Conservation (phyloP, 768 basidiomycete species). For the Mycena floridula region DNA sequence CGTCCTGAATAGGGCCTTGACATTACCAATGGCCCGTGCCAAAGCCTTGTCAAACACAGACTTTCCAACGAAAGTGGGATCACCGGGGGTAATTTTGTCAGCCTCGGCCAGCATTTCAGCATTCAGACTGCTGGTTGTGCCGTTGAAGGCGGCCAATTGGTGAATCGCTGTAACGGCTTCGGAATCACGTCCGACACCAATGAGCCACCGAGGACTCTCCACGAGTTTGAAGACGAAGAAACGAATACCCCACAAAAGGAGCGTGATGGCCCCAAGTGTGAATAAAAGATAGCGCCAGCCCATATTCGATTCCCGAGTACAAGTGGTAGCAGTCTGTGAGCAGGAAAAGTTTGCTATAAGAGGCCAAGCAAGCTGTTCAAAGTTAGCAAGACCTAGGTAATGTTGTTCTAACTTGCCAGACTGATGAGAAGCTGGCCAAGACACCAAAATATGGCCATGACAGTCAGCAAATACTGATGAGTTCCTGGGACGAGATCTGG, state of each 20-base stretch:
- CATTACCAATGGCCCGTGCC: slow-evolving; percentile 28
- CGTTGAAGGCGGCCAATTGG: slow-evolving; percentile 45
- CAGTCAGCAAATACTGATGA: slow-evolving; percentile 53
- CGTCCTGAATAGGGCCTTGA: slow-evolving; percentile 59
- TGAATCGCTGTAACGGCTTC: slow-evolving; percentile 45
- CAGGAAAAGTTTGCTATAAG: slow-evolving; percentile 53
- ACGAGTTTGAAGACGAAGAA: slow-evolving; percentile 47
- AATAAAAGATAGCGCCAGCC: slow-evolving; percentile 60
- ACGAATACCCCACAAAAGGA: slow-evolving; percentile 47
- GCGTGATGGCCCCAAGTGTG: slow-evolving; percentile 44
- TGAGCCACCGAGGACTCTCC: slow-evolving; percentile 54
- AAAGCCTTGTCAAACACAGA: slow-evolving; percentile 32
- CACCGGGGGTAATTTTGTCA: slow-evolving; percentile 16
- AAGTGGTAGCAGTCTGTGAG: slow-evolving; percentile 19
- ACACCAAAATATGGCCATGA: slow-evolving; percentile 56
- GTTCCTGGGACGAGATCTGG: slow-evolving; percentile 45
- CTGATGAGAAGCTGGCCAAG: slow-evolving; percentile 47
- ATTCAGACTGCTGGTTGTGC: slow-evolving; percentile 32
- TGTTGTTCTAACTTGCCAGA: slow-evolving; percentile 24
- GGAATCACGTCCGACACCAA: slow-evolving; percentile 45
- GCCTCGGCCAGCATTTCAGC: slow-evolving; percentile 36
- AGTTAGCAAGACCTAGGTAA: neutral
- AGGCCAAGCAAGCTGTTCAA: slow-evolving; percentile 54
- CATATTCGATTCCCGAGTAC: slow-evolving; percentile 45
- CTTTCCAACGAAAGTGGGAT: slow-evolving; percentile 9